Conservation (phyloP, 352 stramenopile genomes). For the Phytophthora rubi region DNA sequence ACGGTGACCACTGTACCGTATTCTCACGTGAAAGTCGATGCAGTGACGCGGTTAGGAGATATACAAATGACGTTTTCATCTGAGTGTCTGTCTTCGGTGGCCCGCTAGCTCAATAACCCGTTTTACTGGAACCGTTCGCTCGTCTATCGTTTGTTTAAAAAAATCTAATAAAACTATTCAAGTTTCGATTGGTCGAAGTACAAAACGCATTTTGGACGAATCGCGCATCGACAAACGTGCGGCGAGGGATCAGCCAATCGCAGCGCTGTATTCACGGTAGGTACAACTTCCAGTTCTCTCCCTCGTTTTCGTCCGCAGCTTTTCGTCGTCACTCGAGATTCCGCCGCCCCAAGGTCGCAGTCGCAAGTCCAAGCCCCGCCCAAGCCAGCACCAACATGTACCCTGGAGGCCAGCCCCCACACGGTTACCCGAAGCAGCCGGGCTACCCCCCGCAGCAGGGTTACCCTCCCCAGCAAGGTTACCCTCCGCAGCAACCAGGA, state of each 20-base stretch:
- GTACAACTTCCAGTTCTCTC: slow-evolving; percentile 17
- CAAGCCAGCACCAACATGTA: slow-evolving; percentile 29
- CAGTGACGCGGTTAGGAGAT: slow-evolving; percentile 8
- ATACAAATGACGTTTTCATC: slow-evolving; percentile 24
- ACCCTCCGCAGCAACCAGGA: slow-evolving; percentile 34
- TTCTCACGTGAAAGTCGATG: slow-evolving; percentile 1
- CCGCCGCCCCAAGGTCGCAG: not conserved
- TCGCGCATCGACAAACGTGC: not conserved
- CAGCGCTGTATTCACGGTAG: not conserved
- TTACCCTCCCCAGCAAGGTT: slow-evolving; percentile 37
- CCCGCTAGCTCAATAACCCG: slow-evolving; percentile 12
- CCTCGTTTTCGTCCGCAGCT: slow-evolving; percentile 5
- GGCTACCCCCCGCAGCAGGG: slow-evolving; percentile 44
- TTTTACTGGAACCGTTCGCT: slow-evolving; percentile 7
- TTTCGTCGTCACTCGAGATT: not conserved
- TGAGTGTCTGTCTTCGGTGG: not conserved
- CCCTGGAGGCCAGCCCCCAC: slow-evolving; percentile 25
- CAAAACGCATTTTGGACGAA: slow-evolving; percentile 13
- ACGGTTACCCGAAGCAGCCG: slow-evolving; percentile 38
- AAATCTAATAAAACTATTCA: not conserved
- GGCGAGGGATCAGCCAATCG: slow-evolving; percentile 17
- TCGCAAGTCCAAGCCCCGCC: not conserved
- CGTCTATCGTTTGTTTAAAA: slow-evolving; percentile 3
- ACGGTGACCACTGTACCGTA: slow-evolving; percentile 4
- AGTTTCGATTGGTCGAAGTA: not conserved